Base-by-base conservation (phyloP, 352 stramenopile species). In the Pythium rhizo-oryzae region DNA sequence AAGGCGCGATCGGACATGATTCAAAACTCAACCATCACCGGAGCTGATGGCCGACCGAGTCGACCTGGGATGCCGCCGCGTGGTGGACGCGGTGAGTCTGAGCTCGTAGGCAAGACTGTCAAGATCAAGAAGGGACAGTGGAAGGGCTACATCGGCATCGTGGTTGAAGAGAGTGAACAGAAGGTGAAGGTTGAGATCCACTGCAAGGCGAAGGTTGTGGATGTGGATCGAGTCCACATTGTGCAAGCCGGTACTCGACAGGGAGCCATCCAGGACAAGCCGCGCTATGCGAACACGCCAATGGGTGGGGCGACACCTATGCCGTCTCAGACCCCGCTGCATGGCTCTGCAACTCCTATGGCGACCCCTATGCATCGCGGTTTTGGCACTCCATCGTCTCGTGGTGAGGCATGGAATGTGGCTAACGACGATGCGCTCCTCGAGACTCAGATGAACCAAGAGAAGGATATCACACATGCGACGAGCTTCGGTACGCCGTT, bases 151-250 rank as follows among this genome's bases (percentile, higher is more conserved):
- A 97, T 97, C 62, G 90, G 90, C 69, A 97, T 97, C 64, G 86
- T 97, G 43, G 87, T 96, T 28, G 89, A 95, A 69, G 89, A 95
- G 78, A 89, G 72, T 58, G 90, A 97, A 28, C 83, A 90, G 62
- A 97, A 95, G 74, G 89, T 96, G 68, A 97, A 97, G 73, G 90
- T 97, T 35, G 90, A 97, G 70, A 94, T 97, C 50, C 90, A 97
- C 65, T 96, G 82, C 57, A 96, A 97, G 70, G 87, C 89, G 9
- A 94, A 95, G 72, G 80, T 92, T 19, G 87, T 97, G 35, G 89
- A 96, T 58, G 82, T 97, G 9, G 89, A 94, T 71, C 74, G 86
- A n/a, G 64, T 95, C 30, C 72, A 94, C 51, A 86, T 97, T 30
- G 77, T 78, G 1, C 58, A 94, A 23, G 89, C 90, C 57, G 90